These are phyloP conservation scores for Magnusiomyces tetraspermus DNA, from an alignment of 1,139 yeast genomes.

Conservation along the genomic window DNA sequence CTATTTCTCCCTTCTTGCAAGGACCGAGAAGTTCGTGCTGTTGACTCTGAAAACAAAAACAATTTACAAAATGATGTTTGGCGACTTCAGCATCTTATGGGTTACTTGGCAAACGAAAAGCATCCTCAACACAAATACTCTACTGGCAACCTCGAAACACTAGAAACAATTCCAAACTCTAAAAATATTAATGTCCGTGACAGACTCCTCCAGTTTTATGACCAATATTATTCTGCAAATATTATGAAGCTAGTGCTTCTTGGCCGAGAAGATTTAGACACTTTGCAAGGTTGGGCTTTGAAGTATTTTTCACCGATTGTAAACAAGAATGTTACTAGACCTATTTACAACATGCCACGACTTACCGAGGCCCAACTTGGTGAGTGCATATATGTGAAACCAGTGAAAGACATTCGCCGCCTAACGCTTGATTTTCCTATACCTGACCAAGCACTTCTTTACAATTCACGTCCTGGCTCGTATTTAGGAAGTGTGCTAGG, in stretches of 20 bases:
- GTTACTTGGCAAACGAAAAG: constrained; percentile 54
- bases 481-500: constrained; percentile 78
- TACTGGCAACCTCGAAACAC: constrained; percentile 60
- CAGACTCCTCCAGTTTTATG: constrained; percentile 52
- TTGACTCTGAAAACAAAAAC: constrained; percentile 91
- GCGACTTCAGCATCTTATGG: constrained; percentile 81
- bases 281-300: constrained; percentile 58
- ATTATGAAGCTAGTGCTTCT: constrained; percentile 79
- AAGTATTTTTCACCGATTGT: constrained; percentile 57
- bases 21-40: constrained; percentile 89
- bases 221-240: constrained; percentile 54
- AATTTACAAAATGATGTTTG: constrained; percentile 83
- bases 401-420: constrained; percentile 69
- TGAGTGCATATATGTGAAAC: constrained; percentile 56
- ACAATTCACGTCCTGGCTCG: constrained; percentile 61
- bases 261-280: constrained; percentile 71
- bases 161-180: constrained; percentile 45
- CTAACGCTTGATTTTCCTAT: constrained; percentile 60
- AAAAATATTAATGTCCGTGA: constrained; percentile 57
- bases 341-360: constrained; percentile 40
- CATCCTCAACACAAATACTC: constrained; percentile 69
- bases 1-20: constrained; percentile 72
- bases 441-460: constrained; percentile 58
- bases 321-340: constrained; percentile 45
- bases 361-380: constrained; percentile 41